A percentile compares a stretch with the other conserved stretches of the same genome.
Conservation (phyloP, 1,284 basidiomycete genomes). For the Ceratobasidium sp. region DNA sequence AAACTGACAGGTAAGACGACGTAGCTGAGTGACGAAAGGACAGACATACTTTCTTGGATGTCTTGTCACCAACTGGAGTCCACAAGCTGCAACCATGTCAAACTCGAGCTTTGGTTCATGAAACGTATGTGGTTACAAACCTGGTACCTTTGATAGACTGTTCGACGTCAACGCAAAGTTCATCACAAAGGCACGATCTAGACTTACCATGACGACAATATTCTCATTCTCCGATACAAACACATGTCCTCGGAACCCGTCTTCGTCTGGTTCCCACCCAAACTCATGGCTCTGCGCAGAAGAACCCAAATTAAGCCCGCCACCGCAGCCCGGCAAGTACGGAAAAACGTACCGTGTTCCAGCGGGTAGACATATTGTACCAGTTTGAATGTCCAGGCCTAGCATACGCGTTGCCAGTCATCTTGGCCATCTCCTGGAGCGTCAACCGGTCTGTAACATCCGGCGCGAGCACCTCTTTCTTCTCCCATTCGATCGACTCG, state of each 20-base stretch:
- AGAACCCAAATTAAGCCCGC: not conserved
- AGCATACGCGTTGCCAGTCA: constrained; percentile 92
- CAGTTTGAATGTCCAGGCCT: constrained; percentile 75
- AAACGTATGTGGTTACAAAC: constrained; percentile 2
- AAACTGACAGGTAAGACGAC: constrained; percentile 18
- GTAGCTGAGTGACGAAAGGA: no score
- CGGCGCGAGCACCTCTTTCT: constrained; percentile 65
- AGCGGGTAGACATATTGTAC: constrained; percentile 82
- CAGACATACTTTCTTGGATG: constrained; percentile 43
- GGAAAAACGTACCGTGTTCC: constrained; percentile 74
- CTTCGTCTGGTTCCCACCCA: constrained; percentile 81
- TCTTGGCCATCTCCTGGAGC: constrained; percentile 85
- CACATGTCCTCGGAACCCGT: constrained; percentile 93
- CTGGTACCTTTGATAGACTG: constrained; percentile 45
- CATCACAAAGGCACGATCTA: not conserved
- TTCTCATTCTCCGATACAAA: constrained; percentile 83
- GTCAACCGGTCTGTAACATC: constrained; percentile 87
- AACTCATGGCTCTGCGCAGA: constrained; percentile 80
- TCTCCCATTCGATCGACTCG: constrained; percentile 45
- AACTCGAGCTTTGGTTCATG: not conserved
- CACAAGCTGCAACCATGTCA: constrained; percentile 6
- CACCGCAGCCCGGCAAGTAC: constrained; percentile 1
- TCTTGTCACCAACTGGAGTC: constrained; percentile 41
- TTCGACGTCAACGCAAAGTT: constrained; percentile 12
- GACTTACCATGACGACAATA: constrained; percentile 77